These are phyloP conservation scores for Cicer cuneatum DNA, from an alignment of 306 rosid genomes.

Conservation along the genomic window DNA sequence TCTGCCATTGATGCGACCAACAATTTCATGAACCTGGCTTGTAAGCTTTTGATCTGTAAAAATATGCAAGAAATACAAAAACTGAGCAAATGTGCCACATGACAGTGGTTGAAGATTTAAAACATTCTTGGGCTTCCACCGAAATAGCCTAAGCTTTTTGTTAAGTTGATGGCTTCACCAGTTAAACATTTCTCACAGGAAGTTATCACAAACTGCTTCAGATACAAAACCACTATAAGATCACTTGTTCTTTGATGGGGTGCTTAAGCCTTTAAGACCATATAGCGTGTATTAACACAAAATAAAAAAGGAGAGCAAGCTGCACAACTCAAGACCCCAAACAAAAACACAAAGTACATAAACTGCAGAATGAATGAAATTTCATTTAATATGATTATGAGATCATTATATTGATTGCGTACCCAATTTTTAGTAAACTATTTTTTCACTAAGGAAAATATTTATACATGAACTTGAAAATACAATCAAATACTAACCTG, in stretches of 20 bases:
- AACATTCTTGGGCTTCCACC: background rate
- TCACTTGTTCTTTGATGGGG: background rate
- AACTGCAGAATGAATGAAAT: constrained; percentile 11
- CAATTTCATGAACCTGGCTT: constrained; percentile 98
- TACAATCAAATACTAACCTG: background rate
- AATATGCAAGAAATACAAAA: constrained; percentile 48
- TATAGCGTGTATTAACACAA: constrained; percentile 19
- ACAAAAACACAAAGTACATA: constrained; percentile 4
- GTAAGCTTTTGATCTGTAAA: constrained; percentile 92
- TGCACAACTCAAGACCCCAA: constrained; percentile 23
- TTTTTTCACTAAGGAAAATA: background rate
- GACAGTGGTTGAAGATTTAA: constrained; percentile 14
- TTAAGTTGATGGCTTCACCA: background rate
- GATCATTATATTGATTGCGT: constrained; percentile 6
- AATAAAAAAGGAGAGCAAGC: background rate
- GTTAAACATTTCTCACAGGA: constrained; percentile 16
- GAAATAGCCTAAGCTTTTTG: constrained; percentile 25
- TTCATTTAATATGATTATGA: constrained; percentile 22
- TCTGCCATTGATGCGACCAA: constrained; percentile 97
- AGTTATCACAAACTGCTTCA: background rate
- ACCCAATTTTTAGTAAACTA: constrained; percentile 16
- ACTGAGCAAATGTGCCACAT: constrained; percentile 1
- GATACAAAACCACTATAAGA: background rate
- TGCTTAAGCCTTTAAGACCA: constrained; percentile 15
- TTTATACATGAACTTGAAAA: constrained; percentile 32